Base-by-base conservation (phyloP, 495 filamentous ascomycete genomes). In the Neurospora sp. region DNA sequence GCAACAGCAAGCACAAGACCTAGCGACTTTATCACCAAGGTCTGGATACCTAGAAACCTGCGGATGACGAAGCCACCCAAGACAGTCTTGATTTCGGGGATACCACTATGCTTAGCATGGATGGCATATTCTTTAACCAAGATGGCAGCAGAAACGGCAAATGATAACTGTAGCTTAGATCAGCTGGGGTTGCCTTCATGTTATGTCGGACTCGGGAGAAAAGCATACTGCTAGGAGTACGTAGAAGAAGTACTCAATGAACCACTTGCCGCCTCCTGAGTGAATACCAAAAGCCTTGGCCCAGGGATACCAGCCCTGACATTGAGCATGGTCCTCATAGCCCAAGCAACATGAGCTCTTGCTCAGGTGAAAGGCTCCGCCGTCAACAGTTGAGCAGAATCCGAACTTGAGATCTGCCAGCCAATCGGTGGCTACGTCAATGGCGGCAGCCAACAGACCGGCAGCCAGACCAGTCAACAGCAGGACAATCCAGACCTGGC, bases 41-140 rank as follows among this genome's bases (percentile, higher is more conserved):
- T 98, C 95, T 94, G 97, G n/a, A 87, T 83, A 7, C 96, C 94
- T 87, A 99, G 88, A 76, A 99, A 98, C 78, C 90, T 89, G 71
- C 91, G 88, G 72, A 99, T 98, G 11, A 99, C 90, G 83, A 97
- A 98, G 27, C 96, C 96, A 16, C 96, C 96, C 73, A 99, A 84
- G 1, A 99, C 89, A 12, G 96, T 98, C 84, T 99, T 99, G 76
- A 99, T 97, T 83, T 99, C 96, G 9, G 96, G 95, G 75, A 99
- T 98, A 78, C 96, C 96, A 80, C 94, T 97, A 76, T 98, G 96
- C 78, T 92, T 94, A 46, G 96, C 96, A 82, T 97, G 93, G 11
- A 92, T 85, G 14, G 94, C 93, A 82, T 93, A 99, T 69, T 88
- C 86, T 76, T 90, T 90, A 23, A 98, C 96, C 48, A 99, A 81